phyloP scores from a whole-genome alignment of 495 filamentous ascomycete genomes.

The Cercophora scortea region DNA sequence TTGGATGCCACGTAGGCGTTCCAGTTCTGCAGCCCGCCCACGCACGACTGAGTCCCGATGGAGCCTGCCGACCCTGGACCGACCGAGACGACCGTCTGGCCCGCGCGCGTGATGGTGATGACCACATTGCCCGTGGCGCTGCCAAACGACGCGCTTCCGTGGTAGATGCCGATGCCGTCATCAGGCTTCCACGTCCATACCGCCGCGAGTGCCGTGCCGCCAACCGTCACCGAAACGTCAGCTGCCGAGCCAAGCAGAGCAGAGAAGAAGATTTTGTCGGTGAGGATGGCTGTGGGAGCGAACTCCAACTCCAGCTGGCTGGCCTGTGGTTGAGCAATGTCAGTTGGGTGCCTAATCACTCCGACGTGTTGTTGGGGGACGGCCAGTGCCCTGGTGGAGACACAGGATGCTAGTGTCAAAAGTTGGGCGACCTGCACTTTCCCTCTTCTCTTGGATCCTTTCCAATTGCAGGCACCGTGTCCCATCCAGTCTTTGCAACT shows the following conservation, averaged over 20 bases:
- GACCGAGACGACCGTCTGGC: constrained; percentile 2
- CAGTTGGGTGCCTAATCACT: no score
- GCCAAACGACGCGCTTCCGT: constrained; percentile 11
- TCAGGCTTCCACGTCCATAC: constrained; percentile 3
- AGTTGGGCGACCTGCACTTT: no score
- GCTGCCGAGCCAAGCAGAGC: constrained; percentile 11
- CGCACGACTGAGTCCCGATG: constrained; percentile 3
- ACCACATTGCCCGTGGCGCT: constrained; percentile 12
- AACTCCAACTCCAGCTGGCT: constrained; percentile 1
- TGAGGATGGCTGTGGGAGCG: constrained; percentile 6
- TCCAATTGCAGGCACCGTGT: no score
- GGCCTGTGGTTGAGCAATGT: neutral
- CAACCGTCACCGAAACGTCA: constrained; percentile 12
- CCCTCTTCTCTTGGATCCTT: no score
- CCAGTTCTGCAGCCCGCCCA: constrained; percentile 14
- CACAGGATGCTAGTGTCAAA: no score
- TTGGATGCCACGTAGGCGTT: constrained; percentile 3
- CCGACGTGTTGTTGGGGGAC: no score
- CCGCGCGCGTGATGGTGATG: constrained; percentile 7
- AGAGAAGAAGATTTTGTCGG: constrained; percentile 16
- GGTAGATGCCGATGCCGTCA: constrained; percentile 8
- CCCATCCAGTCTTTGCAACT: no score
- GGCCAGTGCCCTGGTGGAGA: no score
- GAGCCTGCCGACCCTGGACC: neutral
- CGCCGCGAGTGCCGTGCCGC: constrained; percentile 4